Conservation (phyloP, 768 basidiomycete genomes). For the Guyanaporus albipodus region DNA sequence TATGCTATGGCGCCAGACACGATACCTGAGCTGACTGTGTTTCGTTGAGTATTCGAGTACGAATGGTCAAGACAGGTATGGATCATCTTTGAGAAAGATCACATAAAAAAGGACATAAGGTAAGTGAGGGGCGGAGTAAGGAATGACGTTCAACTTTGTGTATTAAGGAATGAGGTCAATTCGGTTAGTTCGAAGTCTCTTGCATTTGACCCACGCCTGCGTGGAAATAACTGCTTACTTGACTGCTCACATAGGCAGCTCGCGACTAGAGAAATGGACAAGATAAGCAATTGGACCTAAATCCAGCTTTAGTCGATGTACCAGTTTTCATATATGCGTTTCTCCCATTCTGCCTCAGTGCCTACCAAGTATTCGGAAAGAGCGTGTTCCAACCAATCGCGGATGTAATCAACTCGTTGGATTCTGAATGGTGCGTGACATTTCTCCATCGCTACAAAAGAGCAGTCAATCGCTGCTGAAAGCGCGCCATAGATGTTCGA, state of each 20-base stretch:
- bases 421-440: conserved; percentile 43
- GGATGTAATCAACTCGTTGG: conserved; percentile 31
- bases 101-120: too few species aligned
- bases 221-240: background rate
- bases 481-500: background rate
- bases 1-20: conserved; percentile 23
- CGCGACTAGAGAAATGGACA: conserved; percentile 8
- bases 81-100: background rate
- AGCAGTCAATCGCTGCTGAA: background rate
- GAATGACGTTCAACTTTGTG: conserved; percentile 1
- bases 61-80: too few species aligned
- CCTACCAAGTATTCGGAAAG: conserved; percentile 26
- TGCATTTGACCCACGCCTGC: conserved; percentile 1
- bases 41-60: background rate
- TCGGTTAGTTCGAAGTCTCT: too few species aligned
- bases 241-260: background rate
- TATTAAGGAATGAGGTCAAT: background rate
- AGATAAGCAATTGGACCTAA: background rate
- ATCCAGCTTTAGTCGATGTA: conserved; percentile 6
- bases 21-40: background rate
- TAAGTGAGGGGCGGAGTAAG: background rate
- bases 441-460: conserved; percentile 41
- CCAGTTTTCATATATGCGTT: conserved; percentile 28
- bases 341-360: conserved; percentile 27
- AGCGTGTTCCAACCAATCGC: conserved; percentile 38